A percentile compares a stretch with the other conserved stretches of the same genome.
phyloP scores from a whole-genome alignment of 2,329 filamentous ascomycete genomes.

The Monosporascus sp. region DNA sequence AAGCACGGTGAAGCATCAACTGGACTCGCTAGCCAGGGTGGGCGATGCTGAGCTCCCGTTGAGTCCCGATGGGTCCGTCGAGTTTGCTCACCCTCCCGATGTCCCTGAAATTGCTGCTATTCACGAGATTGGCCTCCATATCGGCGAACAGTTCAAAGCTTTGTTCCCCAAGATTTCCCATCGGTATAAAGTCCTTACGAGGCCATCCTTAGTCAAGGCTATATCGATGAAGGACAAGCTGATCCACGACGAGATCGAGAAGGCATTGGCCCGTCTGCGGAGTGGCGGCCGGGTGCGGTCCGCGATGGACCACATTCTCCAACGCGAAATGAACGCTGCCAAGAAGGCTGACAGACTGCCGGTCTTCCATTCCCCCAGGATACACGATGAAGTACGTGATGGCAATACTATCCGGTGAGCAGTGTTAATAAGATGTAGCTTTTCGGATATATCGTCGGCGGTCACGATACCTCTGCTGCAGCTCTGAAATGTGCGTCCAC shows the following conservation, averaged over 20 bases:
- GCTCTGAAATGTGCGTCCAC: slow-evolving; percentile 12
- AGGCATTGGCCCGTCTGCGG: slow-evolving; percentile 11
- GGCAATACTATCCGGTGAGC: not conserved
- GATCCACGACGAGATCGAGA: slow-evolving; percentile 15
- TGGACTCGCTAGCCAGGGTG: slow-evolving; percentile 3
- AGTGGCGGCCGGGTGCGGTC: slow-evolving; percentile 12
- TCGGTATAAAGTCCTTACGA: slow-evolving; percentile 7
- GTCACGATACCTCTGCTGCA: slow-evolving; percentile 22
- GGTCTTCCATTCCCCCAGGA: slow-evolving; percentile 22
- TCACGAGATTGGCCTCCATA: slow-evolving; percentile 5
- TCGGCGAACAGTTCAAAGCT: slow-evolving; percentile 12
- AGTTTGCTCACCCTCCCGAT: slow-evolving; percentile 9
- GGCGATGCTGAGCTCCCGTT: not conserved
- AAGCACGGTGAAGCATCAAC: slow-evolving; percentile 10
- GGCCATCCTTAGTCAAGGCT: slow-evolving; percentile 2
- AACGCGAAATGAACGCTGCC: slow-evolving; percentile 26
- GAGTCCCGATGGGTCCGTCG: slow-evolving; percentile 5
- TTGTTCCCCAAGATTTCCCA: slow-evolving; percentile 6
- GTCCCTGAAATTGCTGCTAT: slow-evolving; percentile 14
- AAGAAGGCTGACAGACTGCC: slow-evolving; percentile 25
- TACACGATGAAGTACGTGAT: slow-evolving; percentile 26
- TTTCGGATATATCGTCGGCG: slow-evolving; percentile 17
- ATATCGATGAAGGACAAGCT: slow-evolving; percentile 14
- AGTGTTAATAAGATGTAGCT: not conserved
- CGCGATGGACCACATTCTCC: slow-evolving; percentile 28